Conservation (phyloP, 2,329 filamentous ascomycete genomes). For the Penicillium occitanis region DNA sequence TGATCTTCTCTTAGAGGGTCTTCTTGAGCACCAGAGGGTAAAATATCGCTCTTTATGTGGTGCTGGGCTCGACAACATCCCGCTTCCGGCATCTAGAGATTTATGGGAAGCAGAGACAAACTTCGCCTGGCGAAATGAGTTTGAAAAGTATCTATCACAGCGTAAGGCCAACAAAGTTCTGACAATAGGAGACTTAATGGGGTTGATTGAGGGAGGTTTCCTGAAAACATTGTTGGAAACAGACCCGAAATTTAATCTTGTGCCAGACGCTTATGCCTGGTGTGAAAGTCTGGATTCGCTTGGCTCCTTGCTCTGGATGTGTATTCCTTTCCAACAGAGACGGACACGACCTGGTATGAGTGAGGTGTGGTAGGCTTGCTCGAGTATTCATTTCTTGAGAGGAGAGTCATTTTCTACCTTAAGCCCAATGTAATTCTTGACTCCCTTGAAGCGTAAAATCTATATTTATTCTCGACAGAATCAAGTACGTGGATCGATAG, state of each 20-base stretch:
- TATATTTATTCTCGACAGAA: not conserved
- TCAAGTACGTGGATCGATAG: not conserved
- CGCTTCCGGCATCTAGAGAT: slow-evolving; percentile 19
- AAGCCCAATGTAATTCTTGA: not conserved
- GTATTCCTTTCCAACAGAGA: slow-evolving; percentile 19
- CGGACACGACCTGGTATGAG: slow-evolving; percentile 7
- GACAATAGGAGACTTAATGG: slow-evolving; percentile 17
- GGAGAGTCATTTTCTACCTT: not conserved
- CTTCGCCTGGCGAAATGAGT: slow-evolving; percentile 19
- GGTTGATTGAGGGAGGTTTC: slow-evolving; percentile 2
- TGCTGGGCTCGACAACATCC: slow-evolving; percentile 6
- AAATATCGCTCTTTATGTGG: slow-evolving; percentile 4
- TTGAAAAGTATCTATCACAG: slow-evolving; percentile 9
- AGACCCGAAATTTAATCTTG: slow-evolving; percentile 10
- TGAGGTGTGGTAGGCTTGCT: slow-evolving; percentile 14
- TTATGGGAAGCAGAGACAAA: slow-evolving; percentile 18
- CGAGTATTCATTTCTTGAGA: not conserved
- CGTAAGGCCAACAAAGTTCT: slow-evolving; percentile 9
- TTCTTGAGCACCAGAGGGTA: slow-evolving; percentile 7
- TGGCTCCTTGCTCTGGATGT: slow-evolving; percentile 19
- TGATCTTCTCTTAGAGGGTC: slow-evolving; percentile 17
- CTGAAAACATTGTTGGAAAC: slow-evolving; percentile 9
- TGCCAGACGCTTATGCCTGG: slow-evolving; percentile 17
- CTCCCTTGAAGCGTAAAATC: not conserved
- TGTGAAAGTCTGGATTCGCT: slow-evolving; percentile 19